Base-by-base conservation (phyloP, 306 rosid genomes). In the Fagus sylvatica region DNA sequence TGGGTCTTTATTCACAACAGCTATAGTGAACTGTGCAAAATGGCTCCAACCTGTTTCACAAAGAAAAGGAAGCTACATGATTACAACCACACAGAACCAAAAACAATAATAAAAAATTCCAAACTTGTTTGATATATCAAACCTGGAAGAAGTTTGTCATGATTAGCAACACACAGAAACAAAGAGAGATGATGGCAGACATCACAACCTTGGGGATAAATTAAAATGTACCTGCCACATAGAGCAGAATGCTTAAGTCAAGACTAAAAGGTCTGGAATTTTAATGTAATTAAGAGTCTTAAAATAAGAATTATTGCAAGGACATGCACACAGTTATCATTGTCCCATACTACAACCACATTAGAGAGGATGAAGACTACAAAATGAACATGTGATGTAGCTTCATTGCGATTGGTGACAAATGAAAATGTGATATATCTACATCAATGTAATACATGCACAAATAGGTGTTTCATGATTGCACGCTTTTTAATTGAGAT, bases 131-230 rank as follows among this genome's bases (percentile, higher is more conserved):
- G 12, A 68, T 19, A 71, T 70, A 77, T 43, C 74, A 70, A 73
- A 93, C 99, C 98, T 86, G 99, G 98, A 81, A 96, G 99, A 89
- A 93, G 99, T 78, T 91, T 91, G 87, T 96, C 99, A 77, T 96
- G 99, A 93, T 96, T 89, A 73, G 98, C 97, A 3, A 96, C 98
- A 83, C 99, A 96, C 4, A 93, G 95, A 84, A 96, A 96, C 87
- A 96, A 83, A 37, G 98, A 96, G 80, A 96, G 99, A 78, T 96
- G 98, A 86, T 96, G 91, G 97, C 94, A 89, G 39, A 96, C 99
- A 80, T 96, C 99, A 53, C 99, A 93, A 6, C 99, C 98, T 79
- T 96, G 99, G 41, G 98, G 99, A 78, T 96, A 96, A 69, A 96
- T 96, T 86, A 96, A 84, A 80, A 96, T 93, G 83, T 96, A 96